Evolutionary conservation across 2,329 filamentous ascomycete species (phyloP).

Genomic region (Botrytis aclada): DNA sequence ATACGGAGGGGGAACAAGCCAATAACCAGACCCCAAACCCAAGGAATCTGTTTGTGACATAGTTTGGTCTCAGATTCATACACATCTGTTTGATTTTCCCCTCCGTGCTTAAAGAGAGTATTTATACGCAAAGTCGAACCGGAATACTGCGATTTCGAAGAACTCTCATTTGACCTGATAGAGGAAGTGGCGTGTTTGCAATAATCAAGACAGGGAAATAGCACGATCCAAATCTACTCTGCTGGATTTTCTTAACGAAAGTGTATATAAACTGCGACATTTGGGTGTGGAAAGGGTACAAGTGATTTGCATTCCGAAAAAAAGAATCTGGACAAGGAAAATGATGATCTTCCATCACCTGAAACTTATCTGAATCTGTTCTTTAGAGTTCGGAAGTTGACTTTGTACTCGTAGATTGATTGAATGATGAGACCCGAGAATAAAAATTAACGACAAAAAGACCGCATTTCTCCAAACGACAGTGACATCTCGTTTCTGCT

Average conservation of each 20-base stretch:
- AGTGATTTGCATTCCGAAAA: background rate
- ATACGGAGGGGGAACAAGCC: too few relatives aligned
- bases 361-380: background rate
- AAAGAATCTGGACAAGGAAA: background rate
- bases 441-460: background rate
- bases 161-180: accelerated
- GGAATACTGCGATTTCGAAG: background rate
- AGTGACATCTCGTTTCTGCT: background rate
- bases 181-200: background rate
- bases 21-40: too few relatives aligned
- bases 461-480: background rate
- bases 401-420: background rate
- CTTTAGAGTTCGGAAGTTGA: background rate
- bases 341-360: background rate
- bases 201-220: background rate
- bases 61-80: background rate
- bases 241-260: background rate
- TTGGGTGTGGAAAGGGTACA: background rate
- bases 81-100: background rate
- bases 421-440: background rate
- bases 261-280: background rate
- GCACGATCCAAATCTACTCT: background rate
- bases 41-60: background rate
- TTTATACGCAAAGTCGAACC: background rate
- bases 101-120: background rate